Evolutionary conservation across 805 yeast species (phyloP), one percentile per base, ranked within the genome.

Genomic region (Sugiyamaella chiloensis): DNA sequence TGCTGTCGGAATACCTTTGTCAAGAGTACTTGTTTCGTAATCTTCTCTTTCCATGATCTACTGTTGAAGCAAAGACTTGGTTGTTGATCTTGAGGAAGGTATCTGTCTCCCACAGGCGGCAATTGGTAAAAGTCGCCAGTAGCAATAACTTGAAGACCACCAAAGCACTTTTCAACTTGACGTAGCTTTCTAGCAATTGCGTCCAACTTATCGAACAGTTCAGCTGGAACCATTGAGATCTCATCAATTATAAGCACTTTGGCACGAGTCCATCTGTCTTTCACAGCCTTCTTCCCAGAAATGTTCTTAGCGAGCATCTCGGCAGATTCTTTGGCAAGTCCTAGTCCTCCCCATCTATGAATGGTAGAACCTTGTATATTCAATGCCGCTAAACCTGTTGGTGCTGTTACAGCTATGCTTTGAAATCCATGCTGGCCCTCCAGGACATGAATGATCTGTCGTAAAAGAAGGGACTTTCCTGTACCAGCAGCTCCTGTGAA

Each of bases 401-500:
- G 85, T 0, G 96, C 97, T 1, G 96, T 86, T 4, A 89, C 79
- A 0, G 96, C 48, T 53, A 57, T 23, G 67, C 71, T 66, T 14
- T 70, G 69, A 1, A 71, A 70, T 8, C 57, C 50, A 1, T 73
- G 67, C 1, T 55, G 50, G 27, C 62, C 62, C 23, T 48, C 42
- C 32, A 87, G 66, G n/a, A 70, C 67, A 14, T 66, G 60, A 11
- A 91, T 86, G 19, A 93, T 68, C 31, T 79, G 79, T 45, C 77
- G 74, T 46, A 91, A 69, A 17, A 93, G 69, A 5, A 88, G 81
- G 2, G 99, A 91, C 63, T 93, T 93, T 61, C 99, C 99, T 0
- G 99, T 93, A 59, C 99, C 99, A 0, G 99, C 99, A 24, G 97
- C 87, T 47, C 99, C 99, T 0, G 99, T 91, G 64, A 85, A 93